Base-by-base conservation (phyloP, 192 early-diverging fungal species). In the Blastocladiella britannica region DNA sequence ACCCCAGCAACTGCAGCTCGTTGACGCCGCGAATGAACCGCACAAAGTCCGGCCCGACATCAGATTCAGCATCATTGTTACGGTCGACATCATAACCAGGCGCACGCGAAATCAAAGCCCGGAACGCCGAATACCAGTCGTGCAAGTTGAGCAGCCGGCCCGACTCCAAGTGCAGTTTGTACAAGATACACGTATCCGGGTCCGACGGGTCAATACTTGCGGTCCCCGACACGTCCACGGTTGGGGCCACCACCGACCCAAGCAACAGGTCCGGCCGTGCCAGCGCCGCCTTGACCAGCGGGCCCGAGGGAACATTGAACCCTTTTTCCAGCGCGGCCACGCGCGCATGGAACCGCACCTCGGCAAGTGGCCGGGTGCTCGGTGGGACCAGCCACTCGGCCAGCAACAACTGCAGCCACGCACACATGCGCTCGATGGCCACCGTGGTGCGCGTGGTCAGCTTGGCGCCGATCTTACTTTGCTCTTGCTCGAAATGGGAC, bases 121-220 rank as follows among this genome's bases (percentile, higher is more conserved):
- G 70, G 70, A 97, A 97, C 7, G 85, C 83, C 43, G 77, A 70
- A 60, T 82, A 91, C 85, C 86, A 88, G 65, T 97, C 93, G 62
- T 82, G 86, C 47, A 95, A 65, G 62, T 97, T 95, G 66, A 97
- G 93, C 73, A 96, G 68, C 57, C 84, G 76, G 3, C 91, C 89
- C 65, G 86, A 95, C 58, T 95, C 91, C 5, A 85, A 70, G 68
- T 94, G 88, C 12, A 96, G 73, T 52, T 82, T 80, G 63, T 98
- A 98, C 6, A 86, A 66, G 31, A 96, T 86, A 68, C 82, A 84
- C 0, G 83, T 87, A 65, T 98, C 94, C 84, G 76, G 27, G 75
- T 79, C 0, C 81, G 71, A 55, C 72, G 43, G 23, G 93, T 63
- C 53, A 2, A 66, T 67, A 25, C 58, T 65, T 62, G 25, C 65